Evolutionary conservation across 208 protist genomes (phyloP).

Genomic region (Trypanosoma scelopori): DNA sequence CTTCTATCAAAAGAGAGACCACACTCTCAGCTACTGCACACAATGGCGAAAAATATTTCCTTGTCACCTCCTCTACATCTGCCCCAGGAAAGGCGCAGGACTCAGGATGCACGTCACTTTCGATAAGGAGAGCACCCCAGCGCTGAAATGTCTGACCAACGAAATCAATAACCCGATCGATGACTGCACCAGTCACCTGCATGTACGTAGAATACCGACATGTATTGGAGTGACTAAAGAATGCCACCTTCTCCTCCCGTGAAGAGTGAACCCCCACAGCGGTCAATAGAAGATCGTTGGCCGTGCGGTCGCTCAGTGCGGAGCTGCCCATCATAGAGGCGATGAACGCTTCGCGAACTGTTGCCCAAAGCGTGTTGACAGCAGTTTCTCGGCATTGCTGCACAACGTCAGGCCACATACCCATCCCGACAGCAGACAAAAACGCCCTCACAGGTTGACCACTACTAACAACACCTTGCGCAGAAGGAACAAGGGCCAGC

Average conservation of each 20-base stretch:
- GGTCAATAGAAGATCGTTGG: constrained; percentile 57
- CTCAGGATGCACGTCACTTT: constrained; percentile 24
- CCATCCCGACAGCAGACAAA: constrained; percentile 27
- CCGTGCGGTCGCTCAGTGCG: constrained; percentile 50
- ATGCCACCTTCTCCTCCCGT: constrained; percentile 31
- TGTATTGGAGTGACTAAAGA: constrained; percentile 33
- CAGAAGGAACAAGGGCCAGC: constrained; percentile 22
- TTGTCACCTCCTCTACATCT: constrained; percentile 12
- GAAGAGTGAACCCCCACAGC: constrained; percentile 22
- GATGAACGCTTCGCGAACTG: constrained; percentile 47
- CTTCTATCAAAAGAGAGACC: constrained; percentile 30
- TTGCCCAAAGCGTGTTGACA: constrained; percentile 37
- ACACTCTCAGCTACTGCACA: constrained; percentile 20
- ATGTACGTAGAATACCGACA: constrained; percentile 40
- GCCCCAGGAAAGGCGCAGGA: background rate
- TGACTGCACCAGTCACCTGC: constrained; percentile 41
- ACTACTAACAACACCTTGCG: constrained; percentile 19
- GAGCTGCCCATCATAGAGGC: constrained; percentile 48
- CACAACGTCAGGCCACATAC: constrained; percentile 37
- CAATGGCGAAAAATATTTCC: constrained; percentile 19
- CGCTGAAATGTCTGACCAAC: constrained; percentile 42
- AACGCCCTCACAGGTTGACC: constrained; percentile 12
- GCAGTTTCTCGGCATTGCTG: constrained; percentile 28
- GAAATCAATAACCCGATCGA: constrained; percentile 45
- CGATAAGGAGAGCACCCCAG: constrained; percentile 57